Evolutionary conservation across 495 filamentous ascomycete genomes (phyloP).

Genomic region (Acidomyces sp.): DNA sequence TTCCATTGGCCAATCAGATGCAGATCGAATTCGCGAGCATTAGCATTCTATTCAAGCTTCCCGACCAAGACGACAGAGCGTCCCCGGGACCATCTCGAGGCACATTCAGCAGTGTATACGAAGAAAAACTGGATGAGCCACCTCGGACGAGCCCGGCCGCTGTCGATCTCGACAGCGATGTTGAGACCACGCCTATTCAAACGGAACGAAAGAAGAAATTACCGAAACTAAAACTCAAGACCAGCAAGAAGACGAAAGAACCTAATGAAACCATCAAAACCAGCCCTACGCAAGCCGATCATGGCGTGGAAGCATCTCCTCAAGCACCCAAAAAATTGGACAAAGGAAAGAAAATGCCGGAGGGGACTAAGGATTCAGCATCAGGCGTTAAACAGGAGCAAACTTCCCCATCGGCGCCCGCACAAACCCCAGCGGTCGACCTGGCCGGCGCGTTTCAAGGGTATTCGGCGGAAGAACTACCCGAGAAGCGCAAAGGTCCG

Average conservation of each 20-base stretch:
- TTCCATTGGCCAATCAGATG: too few relatives aligned
- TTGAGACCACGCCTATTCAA: constrained; percentile 19
- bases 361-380: constrained; percentile 4
- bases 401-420: constrained; percentile 1
- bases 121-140: constrained; percentile 1
- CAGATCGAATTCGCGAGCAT: too few relatives aligned
- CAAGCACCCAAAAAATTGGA: constrained; percentile 10
- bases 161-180: constrained; percentile 26
- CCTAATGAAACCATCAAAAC: constrained; percentile 5
- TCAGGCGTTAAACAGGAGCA: constrained; percentile 2
- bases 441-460: constrained; percentile 10
- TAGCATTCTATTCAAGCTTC: constrained; percentile 17
- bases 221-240: constrained; percentile 15
- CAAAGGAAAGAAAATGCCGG: constrained; percentile 19
- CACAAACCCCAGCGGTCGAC: constrained; percentile 5
- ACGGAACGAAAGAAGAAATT: constrained; percentile 7
- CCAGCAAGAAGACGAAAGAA: constrained; percentile 12
- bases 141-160: constrained; percentile 14
- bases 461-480: constrained; percentile 19
- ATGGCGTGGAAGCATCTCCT: background rate
- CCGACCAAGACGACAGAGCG: background rate
- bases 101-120: constrained; percentile 1
- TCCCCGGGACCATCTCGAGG: background rate
- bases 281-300: background rate
- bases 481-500: constrained; percentile 63